Evolutionary conservation across 768 basidiomycete species (phyloP).

Genomic region (Mycena epipterygia): DNA sequence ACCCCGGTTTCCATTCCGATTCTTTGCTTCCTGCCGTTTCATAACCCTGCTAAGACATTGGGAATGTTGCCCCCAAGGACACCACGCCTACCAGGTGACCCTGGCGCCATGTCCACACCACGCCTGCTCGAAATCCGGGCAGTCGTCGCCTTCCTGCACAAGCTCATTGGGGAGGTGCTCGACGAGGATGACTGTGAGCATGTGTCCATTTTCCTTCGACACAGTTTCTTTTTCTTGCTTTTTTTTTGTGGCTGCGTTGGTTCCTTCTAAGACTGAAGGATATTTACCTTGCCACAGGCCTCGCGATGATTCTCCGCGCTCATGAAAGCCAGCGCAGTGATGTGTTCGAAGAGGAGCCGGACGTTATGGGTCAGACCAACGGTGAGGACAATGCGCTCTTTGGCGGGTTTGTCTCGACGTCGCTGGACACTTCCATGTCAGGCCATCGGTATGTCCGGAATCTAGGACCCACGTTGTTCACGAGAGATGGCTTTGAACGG

Average conservation of each 20-base stretch:
- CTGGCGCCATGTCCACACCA: too few relatives aligned
- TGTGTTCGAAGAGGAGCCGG: conserved; percentile 22
- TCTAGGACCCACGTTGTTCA: too few relatives aligned
- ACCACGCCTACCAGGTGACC: too few relatives aligned
- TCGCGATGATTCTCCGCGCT: conserved; percentile 17
- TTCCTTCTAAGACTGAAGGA: conserved; percentile 3
- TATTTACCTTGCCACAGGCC: conserved; percentile 28
- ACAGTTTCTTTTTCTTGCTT: too few relatives aligned
- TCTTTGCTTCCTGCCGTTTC: too few relatives aligned
- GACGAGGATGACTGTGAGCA: conserved; percentile 3
- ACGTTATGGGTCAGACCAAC: conserved; percentile 12
- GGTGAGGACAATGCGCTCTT: conserved; percentile 26
- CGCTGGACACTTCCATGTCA: too few relatives aligned
- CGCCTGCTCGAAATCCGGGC: conserved; percentile 16
- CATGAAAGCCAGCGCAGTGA: background rate
- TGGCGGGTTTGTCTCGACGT: conserved; percentile 14
- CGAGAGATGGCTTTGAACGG: too few relatives aligned
- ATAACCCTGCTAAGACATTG: too few relatives aligned
- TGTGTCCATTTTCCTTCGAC: background rate
- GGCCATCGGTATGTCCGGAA: too few relatives aligned
- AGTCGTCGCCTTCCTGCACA: conserved; percentile 20
- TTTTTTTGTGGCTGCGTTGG: background rate
- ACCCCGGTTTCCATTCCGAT: too few relatives aligned
- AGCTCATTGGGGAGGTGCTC: conserved; percentile 8
- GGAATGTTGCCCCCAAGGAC: too few relatives aligned